These are phyloP conservation scores for Umbelopsis sp. DNA, from an alignment of 192 early-diverging fungal genomes.

Conservation along the genomic window DNA sequence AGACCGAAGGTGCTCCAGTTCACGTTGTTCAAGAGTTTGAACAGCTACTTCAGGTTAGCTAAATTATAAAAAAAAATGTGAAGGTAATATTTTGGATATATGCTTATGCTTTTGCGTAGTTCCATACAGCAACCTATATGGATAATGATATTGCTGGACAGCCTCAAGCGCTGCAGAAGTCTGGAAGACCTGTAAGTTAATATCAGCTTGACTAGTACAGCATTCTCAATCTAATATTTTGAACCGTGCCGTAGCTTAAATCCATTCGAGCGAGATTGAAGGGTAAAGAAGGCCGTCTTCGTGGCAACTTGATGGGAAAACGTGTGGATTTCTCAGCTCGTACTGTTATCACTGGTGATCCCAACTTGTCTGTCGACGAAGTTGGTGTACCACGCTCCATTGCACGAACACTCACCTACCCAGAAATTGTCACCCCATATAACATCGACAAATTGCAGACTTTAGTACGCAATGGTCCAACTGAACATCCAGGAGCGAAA, in stretches of 20 bases:
- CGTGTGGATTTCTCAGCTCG: slow-evolving; percentile 99
- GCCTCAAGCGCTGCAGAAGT: slow-evolving; percentile 89
- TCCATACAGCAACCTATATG: slow-evolving; percentile 97
- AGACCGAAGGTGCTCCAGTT: slow-evolving; percentile 85
- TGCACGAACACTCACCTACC: slow-evolving; percentile 95
- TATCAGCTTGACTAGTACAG: not conserved
- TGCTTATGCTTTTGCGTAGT: slow-evolving; percentile 47
- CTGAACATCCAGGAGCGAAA: slow-evolving; percentile 95
- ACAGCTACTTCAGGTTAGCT: slow-evolving; percentile 64
- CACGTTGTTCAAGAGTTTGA: slow-evolving; percentile 92
- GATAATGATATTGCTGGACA: slow-evolving; percentile 95
- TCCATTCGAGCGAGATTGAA: slow-evolving; percentile 95
- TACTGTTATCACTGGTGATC: slow-evolving; percentile 99
- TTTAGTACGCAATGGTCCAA: slow-evolving; percentile 88
- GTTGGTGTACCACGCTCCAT: slow-evolving; percentile 98
- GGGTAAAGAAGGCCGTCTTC: slow-evolving; percentile 98
- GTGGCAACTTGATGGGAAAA: slow-evolving; percentile 99
- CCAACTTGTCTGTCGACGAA: slow-evolving; percentile 96
- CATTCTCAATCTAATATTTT: not conserved
- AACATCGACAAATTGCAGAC: slow-evolving; percentile 90
- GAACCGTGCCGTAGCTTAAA: slow-evolving; percentile 64
- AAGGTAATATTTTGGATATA: not conserved
- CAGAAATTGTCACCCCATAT: slow-evolving; percentile 95
- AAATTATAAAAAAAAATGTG: not conserved
- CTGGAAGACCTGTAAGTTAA: slow-evolving; percentile 81